phyloP scores from a whole-genome alignment of 2,329 filamentous ascomycete species.

The Cytospora chrysosperma region DNA sequence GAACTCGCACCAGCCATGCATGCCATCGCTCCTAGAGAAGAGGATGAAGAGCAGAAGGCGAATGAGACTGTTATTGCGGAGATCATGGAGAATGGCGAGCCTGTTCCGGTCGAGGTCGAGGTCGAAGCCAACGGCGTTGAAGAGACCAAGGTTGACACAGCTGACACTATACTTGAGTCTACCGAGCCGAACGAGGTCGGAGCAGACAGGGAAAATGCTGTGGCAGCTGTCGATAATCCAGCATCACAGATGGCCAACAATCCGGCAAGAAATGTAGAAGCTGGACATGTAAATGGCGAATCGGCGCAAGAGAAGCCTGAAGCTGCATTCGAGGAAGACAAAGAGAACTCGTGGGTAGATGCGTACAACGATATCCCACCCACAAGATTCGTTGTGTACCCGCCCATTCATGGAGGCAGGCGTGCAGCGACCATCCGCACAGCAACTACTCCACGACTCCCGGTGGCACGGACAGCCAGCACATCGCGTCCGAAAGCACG shows the following conservation, averaged over 20 bases:
- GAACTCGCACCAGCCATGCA: constrained; percentile 79
- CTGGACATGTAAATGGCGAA: not conserved
- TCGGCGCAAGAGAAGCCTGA: constrained; percentile 14
- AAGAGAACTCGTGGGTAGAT: constrained; percentile 40
- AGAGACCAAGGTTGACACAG: constrained; percentile 22
- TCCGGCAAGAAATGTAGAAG: not conserved
- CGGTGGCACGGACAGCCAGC: constrained; percentile 36
- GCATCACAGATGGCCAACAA: not conserved
- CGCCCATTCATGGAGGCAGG: constrained; percentile 55
- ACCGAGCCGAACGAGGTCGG: constrained; percentile 39
- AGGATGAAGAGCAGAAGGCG: constrained; percentile 53
- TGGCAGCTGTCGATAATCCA: constrained; percentile 18
- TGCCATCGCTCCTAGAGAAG: constrained; percentile 83
- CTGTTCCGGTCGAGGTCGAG: constrained; percentile 29
- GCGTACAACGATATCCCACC: constrained; percentile 62
- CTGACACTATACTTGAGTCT: constrained; percentile 36
- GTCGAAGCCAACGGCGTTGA: not conserved
- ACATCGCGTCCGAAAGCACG: constrained; percentile 40
- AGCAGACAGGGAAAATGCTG: constrained; percentile 3
- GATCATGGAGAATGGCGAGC: constrained; percentile 34
- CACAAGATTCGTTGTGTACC: constrained; percentile 75
- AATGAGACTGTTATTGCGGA: constrained; percentile 32
- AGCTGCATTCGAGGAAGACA: constrained; percentile 31
- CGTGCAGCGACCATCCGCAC: constrained; percentile 43
- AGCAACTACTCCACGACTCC: constrained; percentile 40